These are phyloP conservation scores for Botrytis fabae DNA, from an alignment of 2,329 filamentous ascomycete genomes.

Conservation along the genomic window DNA sequence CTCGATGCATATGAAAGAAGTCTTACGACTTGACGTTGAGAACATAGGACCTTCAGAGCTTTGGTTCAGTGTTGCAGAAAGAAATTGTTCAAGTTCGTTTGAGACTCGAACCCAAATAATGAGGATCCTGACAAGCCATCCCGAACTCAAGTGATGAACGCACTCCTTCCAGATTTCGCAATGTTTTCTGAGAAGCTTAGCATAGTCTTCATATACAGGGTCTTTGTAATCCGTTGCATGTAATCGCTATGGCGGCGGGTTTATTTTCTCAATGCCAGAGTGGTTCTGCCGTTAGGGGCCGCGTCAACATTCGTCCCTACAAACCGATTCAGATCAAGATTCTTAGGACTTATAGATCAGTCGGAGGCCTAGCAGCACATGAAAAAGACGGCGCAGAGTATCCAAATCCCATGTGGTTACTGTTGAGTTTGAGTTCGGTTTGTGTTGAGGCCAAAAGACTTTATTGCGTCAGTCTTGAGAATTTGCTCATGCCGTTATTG, in stretches of 20 bases:
- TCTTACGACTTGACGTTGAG: slow-evolving; percentile 24
- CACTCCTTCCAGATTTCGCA: neutral
- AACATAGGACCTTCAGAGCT: neutral
- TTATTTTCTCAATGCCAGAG: neutral
- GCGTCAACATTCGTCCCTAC: neutral
- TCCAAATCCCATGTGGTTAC: neutral
- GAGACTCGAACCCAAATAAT: neutral
- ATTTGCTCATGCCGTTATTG: neutral
- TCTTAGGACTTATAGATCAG: neutral
- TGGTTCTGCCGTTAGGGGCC: neutral
- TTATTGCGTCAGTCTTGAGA: neutral
- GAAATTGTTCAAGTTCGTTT: neutral
- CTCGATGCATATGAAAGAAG: slow-evolving; percentile 67
- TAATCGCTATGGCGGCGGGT: neutral
- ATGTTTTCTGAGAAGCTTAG: neutral
- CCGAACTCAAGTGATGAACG: neutral
- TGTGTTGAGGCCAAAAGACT: neutral
- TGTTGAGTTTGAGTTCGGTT: neutral
- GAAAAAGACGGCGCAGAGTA: neutral
- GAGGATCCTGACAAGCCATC: neutral
- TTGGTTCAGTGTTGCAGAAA: neutral
- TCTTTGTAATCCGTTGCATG: neutral
- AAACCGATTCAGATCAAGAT: neutral
- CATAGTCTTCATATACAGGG: neutral
- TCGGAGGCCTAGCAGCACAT: neutral